Evolutionary conservation across 352 stramenopile species (phyloP), one percentile per base, ranked within the genome.

Genomic region (Globisporangium orthogonon): DNA sequence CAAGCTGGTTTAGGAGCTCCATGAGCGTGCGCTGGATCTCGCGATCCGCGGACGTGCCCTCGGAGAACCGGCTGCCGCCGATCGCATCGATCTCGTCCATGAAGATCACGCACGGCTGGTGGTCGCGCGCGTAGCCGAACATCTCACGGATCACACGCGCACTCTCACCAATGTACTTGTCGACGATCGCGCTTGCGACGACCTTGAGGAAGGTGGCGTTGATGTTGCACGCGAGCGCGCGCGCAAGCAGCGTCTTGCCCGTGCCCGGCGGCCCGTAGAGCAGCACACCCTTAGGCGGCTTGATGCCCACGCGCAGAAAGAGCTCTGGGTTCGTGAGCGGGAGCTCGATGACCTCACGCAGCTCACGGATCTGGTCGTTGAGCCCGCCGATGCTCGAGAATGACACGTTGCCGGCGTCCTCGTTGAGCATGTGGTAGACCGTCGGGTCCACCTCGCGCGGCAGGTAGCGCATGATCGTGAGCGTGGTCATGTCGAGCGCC

Each of bases 31-130:
- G 91, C 71, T 99, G 98, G 79, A 99, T 99, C 75, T 99, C 97
- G 57, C 97, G 94, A 70, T 97, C 90, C 3, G 87, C 90, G 30
- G 86, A 97, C 35, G 95, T 99, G 56, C 97, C 97, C 70, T 99
- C 96, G 46, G 88, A 98, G 70, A 98, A 99, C 40, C 97, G 94
- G 50, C 87, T 98, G 62, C 97, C 97, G 67, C 97, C 97, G 67
- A 99, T 99, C 29, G 97, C 97, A 82, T 99, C 97, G 72, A 99
- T 98, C 68, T 99, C 98, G 75, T 99, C 98, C 95, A 99, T 99
- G 69, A 99, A 99, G 73, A 99, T 99, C 57, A 99, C 97, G 63
- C 96, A 99, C 43, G 97, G 97, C 81, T 99, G 90, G 71, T 99
- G 97, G 71, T 99, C 95, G 50, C 91, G 86, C 14, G 93, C 83